Base-by-base conservation (phyloP, 208 protist genomes). In the Novymonas esmeraldas region DNA sequence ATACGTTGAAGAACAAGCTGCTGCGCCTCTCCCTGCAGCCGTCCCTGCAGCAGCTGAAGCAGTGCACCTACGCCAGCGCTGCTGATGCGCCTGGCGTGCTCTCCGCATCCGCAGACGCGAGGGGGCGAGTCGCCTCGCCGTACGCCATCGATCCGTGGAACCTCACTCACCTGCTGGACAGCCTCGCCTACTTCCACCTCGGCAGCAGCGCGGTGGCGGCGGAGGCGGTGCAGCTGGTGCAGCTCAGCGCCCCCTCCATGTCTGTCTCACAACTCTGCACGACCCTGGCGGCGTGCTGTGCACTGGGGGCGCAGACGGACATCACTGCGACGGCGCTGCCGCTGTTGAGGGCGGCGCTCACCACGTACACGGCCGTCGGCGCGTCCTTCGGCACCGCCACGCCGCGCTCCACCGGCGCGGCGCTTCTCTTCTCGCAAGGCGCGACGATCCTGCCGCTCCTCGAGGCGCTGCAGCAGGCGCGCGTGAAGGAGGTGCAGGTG, bases 161-260 rank as follows among this genome's bases (percentile, higher is more conserved):
- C 14, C 76, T 96, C 20, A 65, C 75, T 45, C 70, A 77, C 26
- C 64, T 96, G 59, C 57, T 96, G 9, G 90, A 96, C 70, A 90
- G 79, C 54, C 61, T 96, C 0, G 87, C 83, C 2, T 88, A 94
- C 75, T 93, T 94, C 57, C 74, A 89, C 24, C 73, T 96, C 20
- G 80, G 79, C 38, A 65, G 79, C 18, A 84, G 65, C 26, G 62
- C 73, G 0, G 76, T 93, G 10, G 81, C 87, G 3, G 44, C 38
- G 33, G 88, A 83, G 45, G 88, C 90, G 6, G 59, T 93, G 52
- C 57, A 78, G 50, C 75, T 93, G 6, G 81, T 86, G 34, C 66
- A 71, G 70, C 70, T 73, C 31, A 78, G 75, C 50, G 57, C 90
- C 1, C 77, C 81, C 9, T 63, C 61, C 9, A 89, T 96, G 90